Percentiles rank a stretch among this genome's conserved stretches.
Conservation (phyloP, 768 basidiomycete species). For the Fistulinella prunicolor region DNA sequence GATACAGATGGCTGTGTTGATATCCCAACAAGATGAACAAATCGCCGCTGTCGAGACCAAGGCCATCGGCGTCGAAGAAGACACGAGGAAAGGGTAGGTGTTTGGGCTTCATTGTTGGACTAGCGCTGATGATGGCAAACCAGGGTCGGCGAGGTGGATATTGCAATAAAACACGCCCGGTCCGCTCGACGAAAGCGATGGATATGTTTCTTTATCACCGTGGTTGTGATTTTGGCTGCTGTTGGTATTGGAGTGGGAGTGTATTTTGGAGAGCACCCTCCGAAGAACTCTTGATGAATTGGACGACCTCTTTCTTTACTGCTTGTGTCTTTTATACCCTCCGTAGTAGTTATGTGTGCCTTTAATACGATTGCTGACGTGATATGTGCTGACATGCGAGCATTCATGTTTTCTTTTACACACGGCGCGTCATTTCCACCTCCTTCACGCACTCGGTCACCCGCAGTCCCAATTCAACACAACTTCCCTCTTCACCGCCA, state of each 20-base stretch:
- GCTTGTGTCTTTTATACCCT: too few relatives aligned
- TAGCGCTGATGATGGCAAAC: neutral
- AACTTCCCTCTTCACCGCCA: slow-evolving; percentile 4
- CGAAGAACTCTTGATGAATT: neutral
- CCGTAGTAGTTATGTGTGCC: too few relatives aligned
- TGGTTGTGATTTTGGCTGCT: slow-evolving; percentile 56
- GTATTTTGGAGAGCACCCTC: slow-evolving; percentile 17
- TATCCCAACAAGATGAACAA: slow-evolving; percentile 77
- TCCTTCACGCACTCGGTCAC: neutral
- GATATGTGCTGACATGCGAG: too few relatives aligned
- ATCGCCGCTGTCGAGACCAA: slow-evolving; percentile 62
- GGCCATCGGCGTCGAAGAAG: slow-evolving; percentile 58
- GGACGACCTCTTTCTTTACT: neutral
- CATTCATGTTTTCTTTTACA: too few relatives aligned
- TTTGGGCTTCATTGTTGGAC: neutral
- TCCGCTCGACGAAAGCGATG: slow-evolving; percentile 77
- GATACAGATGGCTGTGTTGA: slow-evolving; percentile 69
- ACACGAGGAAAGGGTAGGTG: slow-evolving; percentile 70
- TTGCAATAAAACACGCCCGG: slow-evolving; percentile 66
- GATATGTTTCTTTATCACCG: slow-evolving; percentile 73
- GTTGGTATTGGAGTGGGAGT: slow-evolving; percentile 30
- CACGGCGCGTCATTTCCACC: too few relatives aligned
- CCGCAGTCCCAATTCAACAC: neutral
- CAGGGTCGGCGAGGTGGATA: slow-evolving; percentile 60
- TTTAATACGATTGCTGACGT: too few relatives aligned